Evolutionary conservation across 768 basidiomycete species (phyloP).

Genomic region (Trametes meyenii): DNA sequence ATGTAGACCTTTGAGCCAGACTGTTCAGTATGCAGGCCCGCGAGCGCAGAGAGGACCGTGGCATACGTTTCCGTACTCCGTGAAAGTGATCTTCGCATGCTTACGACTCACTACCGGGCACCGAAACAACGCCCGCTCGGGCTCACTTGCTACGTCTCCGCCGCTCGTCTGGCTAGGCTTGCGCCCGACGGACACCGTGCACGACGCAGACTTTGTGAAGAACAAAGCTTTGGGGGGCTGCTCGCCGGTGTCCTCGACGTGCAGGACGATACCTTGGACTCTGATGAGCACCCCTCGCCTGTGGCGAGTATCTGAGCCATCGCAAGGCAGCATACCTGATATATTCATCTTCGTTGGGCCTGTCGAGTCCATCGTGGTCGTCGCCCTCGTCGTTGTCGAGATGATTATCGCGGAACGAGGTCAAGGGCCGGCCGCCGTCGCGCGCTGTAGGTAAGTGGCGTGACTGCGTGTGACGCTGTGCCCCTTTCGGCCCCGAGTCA

Average conservation of each 20-base stretch:
- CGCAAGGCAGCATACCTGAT: slow-evolving; percentile 9
- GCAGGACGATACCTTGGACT: slow-evolving; percentile 56
- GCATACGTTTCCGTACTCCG: slow-evolving; percentile 67
- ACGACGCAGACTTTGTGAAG: slow-evolving; percentile 54
- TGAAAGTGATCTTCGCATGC: slow-evolving; percentile 78
- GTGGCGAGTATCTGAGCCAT: not conserved
- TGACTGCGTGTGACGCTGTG: slow-evolving; percentile 11
- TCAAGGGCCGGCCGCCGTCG: slow-evolving; percentile 1
- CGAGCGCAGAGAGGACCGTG: slow-evolving; percentile 23
- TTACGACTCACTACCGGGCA: slow-evolving; percentile 80
- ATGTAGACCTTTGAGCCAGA: slow-evolving; percentile 58
- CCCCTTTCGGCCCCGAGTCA: slow-evolving; percentile 6
- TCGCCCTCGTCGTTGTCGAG: slow-evolving; percentile 5
- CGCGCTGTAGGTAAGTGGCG: slow-evolving; percentile 4
- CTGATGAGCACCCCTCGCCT: slow-evolving; percentile 14
- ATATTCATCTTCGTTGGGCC: slow-evolving; percentile 4
- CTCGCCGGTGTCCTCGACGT: slow-evolving; percentile 55
- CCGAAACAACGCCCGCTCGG: slow-evolving; percentile 60
- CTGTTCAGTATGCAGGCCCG: slow-evolving; percentile 24
- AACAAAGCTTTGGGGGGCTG: slow-evolving; percentile 49
- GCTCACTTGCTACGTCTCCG: slow-evolving; percentile 42
- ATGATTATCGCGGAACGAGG: slow-evolving; percentile 18
- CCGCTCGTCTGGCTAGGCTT: slow-evolving; percentile 47
- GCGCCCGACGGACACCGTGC: slow-evolving; percentile 67
- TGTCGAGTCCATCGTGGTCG: slow-evolving; percentile 7